Conservation (phyloP, 345 rosid species). For the Eucalyptus erythrocorys region DNA sequence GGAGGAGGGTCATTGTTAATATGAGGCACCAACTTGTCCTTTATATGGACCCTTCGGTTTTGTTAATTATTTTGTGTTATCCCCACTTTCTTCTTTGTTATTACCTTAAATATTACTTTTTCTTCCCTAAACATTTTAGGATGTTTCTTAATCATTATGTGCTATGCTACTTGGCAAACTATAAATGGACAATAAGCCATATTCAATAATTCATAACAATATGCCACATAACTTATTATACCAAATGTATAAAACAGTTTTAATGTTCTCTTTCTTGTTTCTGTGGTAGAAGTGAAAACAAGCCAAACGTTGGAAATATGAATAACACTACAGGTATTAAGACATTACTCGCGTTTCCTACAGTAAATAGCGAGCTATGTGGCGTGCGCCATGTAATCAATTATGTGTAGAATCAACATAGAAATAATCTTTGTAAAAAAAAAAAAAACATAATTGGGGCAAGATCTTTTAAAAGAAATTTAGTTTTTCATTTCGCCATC, state of each 20-base stretch:
- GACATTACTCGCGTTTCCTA: too few species aligned
- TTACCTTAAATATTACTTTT: too few species aligned
- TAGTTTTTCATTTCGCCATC: background rate
- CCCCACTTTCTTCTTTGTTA: background rate
- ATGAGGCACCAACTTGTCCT: background rate
- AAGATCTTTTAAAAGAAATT: background rate
- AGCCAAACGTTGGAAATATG: background rate
- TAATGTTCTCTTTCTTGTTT: background rate
- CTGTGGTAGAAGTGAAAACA: background rate
- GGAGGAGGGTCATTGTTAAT: background rate
- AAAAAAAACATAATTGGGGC: background rate
- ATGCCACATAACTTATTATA: background rate
- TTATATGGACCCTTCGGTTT: background rate
- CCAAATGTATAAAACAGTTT: background rate
- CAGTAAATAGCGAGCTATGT: too few species aligned
- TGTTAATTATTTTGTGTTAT: background rate
- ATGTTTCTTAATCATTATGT: background rate
- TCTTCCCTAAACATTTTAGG: background rate
- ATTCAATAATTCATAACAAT: background rate
- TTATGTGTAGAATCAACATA: too few species aligned
- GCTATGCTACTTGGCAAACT: background rate
- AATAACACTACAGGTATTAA: too few species aligned
- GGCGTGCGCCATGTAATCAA: background rate
- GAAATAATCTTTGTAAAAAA: background rate
- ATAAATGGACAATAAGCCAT: background rate